phyloP scores from a whole-genome alignment of 805 yeast species.

The Komagataella ulmi region DNA sequence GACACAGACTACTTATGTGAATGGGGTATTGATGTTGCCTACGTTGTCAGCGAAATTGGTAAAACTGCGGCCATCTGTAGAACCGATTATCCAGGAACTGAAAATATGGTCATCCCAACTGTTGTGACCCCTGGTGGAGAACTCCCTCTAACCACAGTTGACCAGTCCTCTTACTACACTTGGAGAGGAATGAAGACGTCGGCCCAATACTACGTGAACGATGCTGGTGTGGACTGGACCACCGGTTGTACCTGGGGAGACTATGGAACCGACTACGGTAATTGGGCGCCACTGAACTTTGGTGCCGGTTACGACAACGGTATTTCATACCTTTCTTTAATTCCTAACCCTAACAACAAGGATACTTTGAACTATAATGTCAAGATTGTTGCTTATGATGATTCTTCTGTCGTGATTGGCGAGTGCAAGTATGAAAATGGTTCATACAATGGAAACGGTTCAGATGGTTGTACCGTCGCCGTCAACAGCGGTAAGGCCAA shows the following conservation, averaged over 20 bases:
- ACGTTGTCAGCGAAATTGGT: conserved; percentile 34
- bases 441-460: conserved; percentile 48
- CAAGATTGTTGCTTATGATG: conserved; percentile 63
- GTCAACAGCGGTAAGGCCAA: conserved; percentile 76
- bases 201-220: conserved; percentile 64
- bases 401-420: conserved; percentile 52
- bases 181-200: conserved; percentile 58
- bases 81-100: conserved; percentile 77
- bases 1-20: conserved; percentile 43
- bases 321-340: conserved; percentile 52
- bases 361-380: conserved; percentile 52
- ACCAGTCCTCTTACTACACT: conserved; percentile 40
- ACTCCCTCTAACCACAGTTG: conserved; percentile 44
- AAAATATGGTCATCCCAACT: conserved; percentile 68
- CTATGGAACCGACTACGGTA: conserved; percentile 46
- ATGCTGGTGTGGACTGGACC: conserved; percentile 57
- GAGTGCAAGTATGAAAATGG: conserved; percentile 76
- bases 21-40: conserved; percentile 47
- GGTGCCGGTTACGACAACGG: conserved; percentile 65
- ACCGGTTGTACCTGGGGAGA: conserved; percentile 69
- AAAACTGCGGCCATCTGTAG: conserved; percentile 54
- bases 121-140: conserved; percentile 39
- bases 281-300: conserved; percentile 69
- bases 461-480: conserved; percentile 89
- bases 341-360: conserved; percentile 66